Percentiles rank a stretch among this genome's conserved stretches.
phyloP scores from a whole-genome alignment of 352 stramenopile genomes.

The Elongisporangium undulatum region DNA sequence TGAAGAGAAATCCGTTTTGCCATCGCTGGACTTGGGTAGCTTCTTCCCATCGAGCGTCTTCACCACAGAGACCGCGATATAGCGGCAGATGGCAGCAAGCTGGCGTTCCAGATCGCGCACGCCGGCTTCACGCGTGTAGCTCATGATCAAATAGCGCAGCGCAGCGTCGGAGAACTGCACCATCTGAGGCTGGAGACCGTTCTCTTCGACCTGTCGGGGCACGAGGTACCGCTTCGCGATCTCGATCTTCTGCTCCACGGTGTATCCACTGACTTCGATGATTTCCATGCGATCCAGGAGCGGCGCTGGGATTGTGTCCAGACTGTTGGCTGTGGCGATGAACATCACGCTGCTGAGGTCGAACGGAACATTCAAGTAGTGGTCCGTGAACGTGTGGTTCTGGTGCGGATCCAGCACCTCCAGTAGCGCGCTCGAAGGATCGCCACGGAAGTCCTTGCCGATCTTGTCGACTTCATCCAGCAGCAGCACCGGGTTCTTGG shows the following conservation, averaged over 20 bases:
- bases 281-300: slow-evolving; percentile 86
- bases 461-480: slow-evolving; percentile 89
- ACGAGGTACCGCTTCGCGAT: slow-evolving; percentile 77
- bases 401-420: slow-evolving; percentile 87
- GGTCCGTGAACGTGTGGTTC: slow-evolving; percentile 84
- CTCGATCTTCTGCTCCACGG: slow-evolving; percentile 77
- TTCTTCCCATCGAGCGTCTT: slow-evolving; percentile 5
- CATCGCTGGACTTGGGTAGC: slow-evolving; percentile 3
- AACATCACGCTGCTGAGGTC: slow-evolving; percentile 85
- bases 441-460: slow-evolving; percentile 63
- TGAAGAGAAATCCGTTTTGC: slow-evolving; percentile 8
- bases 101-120: slow-evolving; percentile 82
- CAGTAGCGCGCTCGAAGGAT: slow-evolving; percentile 65
- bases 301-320: slow-evolving; percentile 70
- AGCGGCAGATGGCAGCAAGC: slow-evolving; percentile 69
- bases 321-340: slow-evolving; percentile 79
- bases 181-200: slow-evolving; percentile 48
- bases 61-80: slow-evolving; percentile 66
- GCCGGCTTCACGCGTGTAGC: slow-evolving; percentile 85
- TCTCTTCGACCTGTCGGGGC: slow-evolving; percentile 71
- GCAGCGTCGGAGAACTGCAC: slow-evolving; percentile 52
- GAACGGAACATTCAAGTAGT: slow-evolving; percentile 86
- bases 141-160: slow-evolving; percentile 65
- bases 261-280: slow-evolving; percentile 80
- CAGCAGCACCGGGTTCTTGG: slow-evolving; percentile 72